phyloP scores from a whole-genome alignment of 1,139 yeast species.

The Arxiozyma slooffiae region DNA sequence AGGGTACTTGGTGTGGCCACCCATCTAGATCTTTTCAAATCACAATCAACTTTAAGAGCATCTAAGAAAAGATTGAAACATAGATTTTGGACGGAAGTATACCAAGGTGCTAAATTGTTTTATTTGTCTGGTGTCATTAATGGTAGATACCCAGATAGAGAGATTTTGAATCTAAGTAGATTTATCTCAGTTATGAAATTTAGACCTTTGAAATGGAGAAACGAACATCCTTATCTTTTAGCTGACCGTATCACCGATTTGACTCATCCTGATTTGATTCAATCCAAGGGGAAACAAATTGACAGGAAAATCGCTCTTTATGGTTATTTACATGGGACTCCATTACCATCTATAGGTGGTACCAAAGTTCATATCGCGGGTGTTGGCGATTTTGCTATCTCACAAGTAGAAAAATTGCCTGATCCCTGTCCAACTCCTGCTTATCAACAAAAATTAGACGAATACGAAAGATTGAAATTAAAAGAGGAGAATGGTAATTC shows the following conservation, averaged over 20 bases:
- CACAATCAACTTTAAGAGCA: constrained; percentile 80
- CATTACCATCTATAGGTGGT: constrained; percentile 52
- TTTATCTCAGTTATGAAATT: constrained; percentile 96
- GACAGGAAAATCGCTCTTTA: constrained; percentile 87
- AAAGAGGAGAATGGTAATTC: constrained; percentile 37
- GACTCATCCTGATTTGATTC: constrained; percentile 81
- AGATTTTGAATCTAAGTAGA: constrained; percentile 80
- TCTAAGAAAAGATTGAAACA: constrained; percentile 87
- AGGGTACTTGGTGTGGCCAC: constrained; percentile 92
- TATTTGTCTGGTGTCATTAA: constrained; percentile 92
- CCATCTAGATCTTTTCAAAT: constrained; percentile 87
- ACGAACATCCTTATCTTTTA: constrained; percentile 89
- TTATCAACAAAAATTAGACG: constrained; percentile 77
- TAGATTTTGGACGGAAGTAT: constrained; percentile 98
- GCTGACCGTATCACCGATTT: constrained; percentile 92
- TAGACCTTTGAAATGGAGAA: constrained; percentile 96
- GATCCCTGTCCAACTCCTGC: constrained; percentile 99
- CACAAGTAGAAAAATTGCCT: constrained; percentile 76
- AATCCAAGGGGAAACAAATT: constrained; percentile 59
- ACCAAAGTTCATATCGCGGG: constrained; percentile 93
- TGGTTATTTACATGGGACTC: constrained; percentile 93
- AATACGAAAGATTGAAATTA: constrained; percentile 54
- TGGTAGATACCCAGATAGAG: constrained; percentile 97
- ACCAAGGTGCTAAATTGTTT: constrained; percentile 93
- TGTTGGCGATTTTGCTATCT: constrained; percentile 76